Conservation (phyloP, 768 basidiomycete species). For the Rhodotorula babjevae region DNA sequence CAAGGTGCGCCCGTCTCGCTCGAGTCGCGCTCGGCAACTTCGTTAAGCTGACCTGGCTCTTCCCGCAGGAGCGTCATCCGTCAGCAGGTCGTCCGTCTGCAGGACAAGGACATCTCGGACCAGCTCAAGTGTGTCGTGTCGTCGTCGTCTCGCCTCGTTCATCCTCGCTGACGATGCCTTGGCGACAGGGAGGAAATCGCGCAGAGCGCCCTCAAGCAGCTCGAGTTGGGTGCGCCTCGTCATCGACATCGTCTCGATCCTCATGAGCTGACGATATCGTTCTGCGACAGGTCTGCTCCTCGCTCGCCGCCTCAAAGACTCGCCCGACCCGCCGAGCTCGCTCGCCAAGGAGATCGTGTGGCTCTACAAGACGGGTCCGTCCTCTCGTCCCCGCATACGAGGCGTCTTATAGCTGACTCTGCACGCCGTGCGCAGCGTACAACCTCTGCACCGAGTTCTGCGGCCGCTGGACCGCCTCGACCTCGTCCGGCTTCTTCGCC, state of each 20-base stretch:
- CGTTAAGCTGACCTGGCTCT: background rate
- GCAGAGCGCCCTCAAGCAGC: background rate
- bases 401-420: background rate
- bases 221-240: background rate
- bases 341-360: slow-evolving; percentile 8
- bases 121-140: background rate
- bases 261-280: background rate
- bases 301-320: background rate
- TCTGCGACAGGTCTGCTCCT: background rate
- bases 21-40: background rate
- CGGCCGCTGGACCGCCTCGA: background rate
- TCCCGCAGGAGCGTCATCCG: slow-evolving; percentile 1
- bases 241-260: too few species aligned
- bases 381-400: background rate
- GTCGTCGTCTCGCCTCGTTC: too few species aligned
- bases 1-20: background rate
- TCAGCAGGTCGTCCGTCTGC: background rate
- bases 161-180: background rate
- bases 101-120: background rate
- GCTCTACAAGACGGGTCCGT: slow-evolving; percentile 12
- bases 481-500: background rate
- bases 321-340: background rate
- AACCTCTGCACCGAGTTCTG: slow-evolving; percentile 6
- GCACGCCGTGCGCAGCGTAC: background rate
- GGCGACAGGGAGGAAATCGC: too few species aligned